Conservation (phyloP, 163 green algal species). For the Scenedesmus sp. region DNA sequence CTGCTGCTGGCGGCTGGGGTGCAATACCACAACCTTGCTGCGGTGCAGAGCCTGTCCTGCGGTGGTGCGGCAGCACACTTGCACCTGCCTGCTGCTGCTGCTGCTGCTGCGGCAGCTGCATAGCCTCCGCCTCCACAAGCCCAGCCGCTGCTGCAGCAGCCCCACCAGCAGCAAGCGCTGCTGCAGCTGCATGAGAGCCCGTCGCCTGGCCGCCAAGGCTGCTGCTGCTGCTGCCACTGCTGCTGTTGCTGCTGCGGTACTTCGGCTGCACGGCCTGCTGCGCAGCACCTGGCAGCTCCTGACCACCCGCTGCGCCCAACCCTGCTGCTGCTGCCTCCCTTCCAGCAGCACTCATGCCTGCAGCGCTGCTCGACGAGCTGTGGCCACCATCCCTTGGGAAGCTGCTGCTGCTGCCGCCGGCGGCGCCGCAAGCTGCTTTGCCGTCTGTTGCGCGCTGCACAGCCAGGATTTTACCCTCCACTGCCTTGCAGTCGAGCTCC, state of each 20-base stretch:
- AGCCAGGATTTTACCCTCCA: slow-evolving; percentile 40
- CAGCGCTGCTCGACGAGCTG: neutral
- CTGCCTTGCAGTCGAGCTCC: slow-evolving; percentile 27
- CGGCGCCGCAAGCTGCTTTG: slow-evolving; percentile 15
- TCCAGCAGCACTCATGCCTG: neutral
- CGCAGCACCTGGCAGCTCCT: neutral
- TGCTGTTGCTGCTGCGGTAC: neutral
- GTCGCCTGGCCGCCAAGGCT: neutral
- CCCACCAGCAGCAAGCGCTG: neutral
- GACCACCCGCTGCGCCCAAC: neutral
- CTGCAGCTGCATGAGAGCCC: neutral
- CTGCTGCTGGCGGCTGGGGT: neutral
- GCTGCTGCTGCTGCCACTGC: slow-evolving; percentile 15
- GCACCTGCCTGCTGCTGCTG: slow-evolving; percentile 11
- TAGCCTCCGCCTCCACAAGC: neutral
- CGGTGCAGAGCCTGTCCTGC: neutral
- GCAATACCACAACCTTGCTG: neutral
- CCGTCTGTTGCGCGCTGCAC: slow-evolving; percentile 47
- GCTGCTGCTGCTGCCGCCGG: neutral
- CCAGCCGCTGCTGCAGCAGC: neutral
- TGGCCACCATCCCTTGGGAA: neutral
- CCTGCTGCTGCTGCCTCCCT: neutral
- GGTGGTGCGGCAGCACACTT: neutral
- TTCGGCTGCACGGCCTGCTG: neutral
- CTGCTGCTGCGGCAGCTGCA: slow-evolving; percentile 27